Percentiles rank a stretch among this genome's conserved stretches.
phyloP scores from a whole-genome alignment of 208 protist species.

The Acanthamoeba comandoni region DNA sequence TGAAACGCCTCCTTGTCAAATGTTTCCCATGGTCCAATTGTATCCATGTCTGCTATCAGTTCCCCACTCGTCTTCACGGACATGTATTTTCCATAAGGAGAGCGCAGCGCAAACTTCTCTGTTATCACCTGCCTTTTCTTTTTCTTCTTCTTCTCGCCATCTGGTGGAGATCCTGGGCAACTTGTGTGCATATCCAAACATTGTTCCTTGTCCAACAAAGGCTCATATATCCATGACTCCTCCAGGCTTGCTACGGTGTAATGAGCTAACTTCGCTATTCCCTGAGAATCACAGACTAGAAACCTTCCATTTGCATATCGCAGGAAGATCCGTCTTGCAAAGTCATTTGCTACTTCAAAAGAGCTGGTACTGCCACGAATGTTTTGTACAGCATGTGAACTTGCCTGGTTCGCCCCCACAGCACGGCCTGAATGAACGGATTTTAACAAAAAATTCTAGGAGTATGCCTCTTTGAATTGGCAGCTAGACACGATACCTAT shows the following conservation, averaged over 20 bases:
- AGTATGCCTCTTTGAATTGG: not conserved
- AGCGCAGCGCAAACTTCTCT: constrained; percentile 1
- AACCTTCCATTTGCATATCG: too few relatives aligned
- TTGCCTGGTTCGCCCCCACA: not conserved
- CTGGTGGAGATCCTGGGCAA: not conserved
- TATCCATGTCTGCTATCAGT: not conserved
- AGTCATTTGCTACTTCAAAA: too few relatives aligned
- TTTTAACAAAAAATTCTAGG: not conserved
- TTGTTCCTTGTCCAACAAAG: constrained; percentile 18
- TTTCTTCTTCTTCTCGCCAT: not conserved
- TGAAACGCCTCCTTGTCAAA: not conserved
- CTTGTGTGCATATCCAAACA: not conserved
- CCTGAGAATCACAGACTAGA: too few relatives aligned
- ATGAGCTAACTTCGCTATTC: too few relatives aligned
- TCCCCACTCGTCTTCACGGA: constrained; percentile 9
- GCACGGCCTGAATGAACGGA: not conserved
- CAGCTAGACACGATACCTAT: constrained; percentile 3
- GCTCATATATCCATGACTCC: too few relatives aligned
- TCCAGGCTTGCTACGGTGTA: too few relatives aligned
- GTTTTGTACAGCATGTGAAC: not conserved
- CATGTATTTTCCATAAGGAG: constrained; percentile 4
- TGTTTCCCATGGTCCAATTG: not conserved
- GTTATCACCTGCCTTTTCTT: not conserved
- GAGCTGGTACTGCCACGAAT: too few relatives aligned
- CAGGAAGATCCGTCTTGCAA: too few relatives aligned